Percentiles rank a stretch among this genome's conserved stretches.
Evolutionary conservation across 192 early-diverging fungal species (phyloP).

Genomic region (Podila epigama): DNA sequence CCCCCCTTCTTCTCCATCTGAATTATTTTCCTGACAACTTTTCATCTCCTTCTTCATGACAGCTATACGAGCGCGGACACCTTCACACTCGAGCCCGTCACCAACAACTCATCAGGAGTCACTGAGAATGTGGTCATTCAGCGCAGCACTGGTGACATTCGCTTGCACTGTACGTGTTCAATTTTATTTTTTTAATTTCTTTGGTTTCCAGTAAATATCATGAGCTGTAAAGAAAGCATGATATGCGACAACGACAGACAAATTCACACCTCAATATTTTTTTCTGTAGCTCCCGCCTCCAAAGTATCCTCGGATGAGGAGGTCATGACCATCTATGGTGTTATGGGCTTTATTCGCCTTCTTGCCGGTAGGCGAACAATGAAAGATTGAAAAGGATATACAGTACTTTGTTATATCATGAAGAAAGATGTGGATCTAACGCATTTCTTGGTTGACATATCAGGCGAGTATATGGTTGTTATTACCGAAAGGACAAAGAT

Average conservation of each 20-base stretch:
- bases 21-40: too few species aligned
- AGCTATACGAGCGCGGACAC: constrained; percentile 65
- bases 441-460: not conserved
- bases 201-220: not conserved
- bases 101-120: constrained; percentile 51
- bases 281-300: constrained; percentile 39
- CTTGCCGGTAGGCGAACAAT: constrained; percentile 62
- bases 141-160: constrained; percentile 54
- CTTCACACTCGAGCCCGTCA: constrained; percentile 65
- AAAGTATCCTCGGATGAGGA: constrained; percentile 59
- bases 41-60: not conserved
- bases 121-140: constrained; percentile 68
- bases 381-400: not conserved
- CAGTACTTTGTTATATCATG: not conserved
- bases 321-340: constrained; percentile 66
- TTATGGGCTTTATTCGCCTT: constrained; percentile 75
- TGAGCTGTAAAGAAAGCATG: not conserved
- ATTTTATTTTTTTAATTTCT: not conserved
- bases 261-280: not conserved
- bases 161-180: constrained; percentile 57
- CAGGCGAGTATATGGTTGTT: constrained; percentile 81
- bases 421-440: not conserved
- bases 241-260: too few species aligned
- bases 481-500: constrained; percentile 72
- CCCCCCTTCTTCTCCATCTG: too few species aligned